Conservation (phyloP, 441 rosid genomes). For the Dalechampia spathulata region DNA sequence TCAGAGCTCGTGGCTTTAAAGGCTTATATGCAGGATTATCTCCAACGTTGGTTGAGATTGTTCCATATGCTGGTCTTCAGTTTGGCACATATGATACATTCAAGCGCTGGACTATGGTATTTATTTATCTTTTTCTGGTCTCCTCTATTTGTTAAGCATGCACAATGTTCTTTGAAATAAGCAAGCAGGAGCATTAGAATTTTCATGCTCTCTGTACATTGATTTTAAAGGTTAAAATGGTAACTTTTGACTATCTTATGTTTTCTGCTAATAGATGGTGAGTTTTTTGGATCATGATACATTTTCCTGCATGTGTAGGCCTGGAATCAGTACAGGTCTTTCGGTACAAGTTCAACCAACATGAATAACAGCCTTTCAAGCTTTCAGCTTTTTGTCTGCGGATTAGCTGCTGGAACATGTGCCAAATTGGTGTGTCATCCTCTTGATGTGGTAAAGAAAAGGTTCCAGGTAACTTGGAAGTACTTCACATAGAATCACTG, state of each 20-base stretch:
- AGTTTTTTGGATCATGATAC: not conserved
- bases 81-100: conserved; percentile 93
- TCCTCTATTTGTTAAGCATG: not conserved
- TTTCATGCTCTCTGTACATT: not conserved
- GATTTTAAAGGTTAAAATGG: not conserved
- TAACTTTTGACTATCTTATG: not conserved
- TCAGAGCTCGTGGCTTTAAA: conserved; percentile 60
- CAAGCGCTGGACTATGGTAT: conserved; percentile 84
- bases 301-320: conserved; percentile 30
- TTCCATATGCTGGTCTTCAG: conserved; percentile 97
- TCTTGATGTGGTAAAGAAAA: conserved; percentile 92
- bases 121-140: not conserved
- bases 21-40: conserved; percentile 91
- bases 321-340: conserved; percentile 50
- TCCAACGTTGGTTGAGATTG: conserved; percentile 89
- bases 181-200: not conserved
- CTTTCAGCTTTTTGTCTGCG: conserved; percentile 80
- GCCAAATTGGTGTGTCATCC: conserved; percentile 98
- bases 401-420: conserved; percentile 87
- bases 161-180: not conserved
- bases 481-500: not conserved
- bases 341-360: conserved; percentile 25
- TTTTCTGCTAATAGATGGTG: not conserved
- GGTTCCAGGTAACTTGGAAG: conserved; percentile 69
- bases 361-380: conserved; percentile 49